A percentile compares a stretch with the other conserved stretches of the same genome.
Conservation (phyloP, 2,329 filamentous ascomycete species). For the Penicillium sp. region DNA sequence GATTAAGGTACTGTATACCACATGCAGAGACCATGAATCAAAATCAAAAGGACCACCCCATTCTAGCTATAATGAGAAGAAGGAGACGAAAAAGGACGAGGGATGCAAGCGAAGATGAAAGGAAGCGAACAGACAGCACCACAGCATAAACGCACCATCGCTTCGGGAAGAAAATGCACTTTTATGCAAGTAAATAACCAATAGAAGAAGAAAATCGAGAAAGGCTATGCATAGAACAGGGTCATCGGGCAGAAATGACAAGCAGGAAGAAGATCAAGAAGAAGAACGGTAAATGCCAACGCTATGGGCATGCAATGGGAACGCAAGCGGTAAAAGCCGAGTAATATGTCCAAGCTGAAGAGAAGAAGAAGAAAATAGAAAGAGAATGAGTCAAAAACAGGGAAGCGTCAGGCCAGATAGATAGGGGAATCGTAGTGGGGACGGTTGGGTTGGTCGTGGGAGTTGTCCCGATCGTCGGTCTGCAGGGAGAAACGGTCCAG, state of each 20-base stretch:
- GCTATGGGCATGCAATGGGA: conserved; percentile 1
- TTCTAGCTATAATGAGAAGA: not conserved
- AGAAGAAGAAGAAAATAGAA: not conserved
- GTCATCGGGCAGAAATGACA: not conserved
- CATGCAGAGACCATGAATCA: not conserved
- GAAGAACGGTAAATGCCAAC: conserved; percentile 2
- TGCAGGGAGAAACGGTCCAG: not conserved
- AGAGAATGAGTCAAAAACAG: not conserved
- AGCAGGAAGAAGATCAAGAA: conserved; percentile 6
- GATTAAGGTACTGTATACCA: conserved; percentile 2
- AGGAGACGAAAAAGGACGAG: conserved; percentile 1
- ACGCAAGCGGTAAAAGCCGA: not conserved
- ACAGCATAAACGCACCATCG: not conserved
- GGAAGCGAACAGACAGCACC: not conserved
- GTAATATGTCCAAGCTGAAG: not conserved
- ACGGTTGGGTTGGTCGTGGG: not conserved
- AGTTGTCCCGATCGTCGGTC: not conserved
- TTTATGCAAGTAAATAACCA: not conserved
- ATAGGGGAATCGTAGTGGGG: not conserved
- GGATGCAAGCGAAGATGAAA: not conserved
- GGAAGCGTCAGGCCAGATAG: not conserved
- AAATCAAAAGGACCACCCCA: conserved; percentile 4
- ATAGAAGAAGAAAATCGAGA: not conserved
- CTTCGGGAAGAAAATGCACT: not conserved
- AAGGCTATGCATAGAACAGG: conserved; percentile 1